phyloP scores from a whole-genome alignment of 1,284 basidiomycete genomes.

The Pyrrhoderma noxium region DNA sequence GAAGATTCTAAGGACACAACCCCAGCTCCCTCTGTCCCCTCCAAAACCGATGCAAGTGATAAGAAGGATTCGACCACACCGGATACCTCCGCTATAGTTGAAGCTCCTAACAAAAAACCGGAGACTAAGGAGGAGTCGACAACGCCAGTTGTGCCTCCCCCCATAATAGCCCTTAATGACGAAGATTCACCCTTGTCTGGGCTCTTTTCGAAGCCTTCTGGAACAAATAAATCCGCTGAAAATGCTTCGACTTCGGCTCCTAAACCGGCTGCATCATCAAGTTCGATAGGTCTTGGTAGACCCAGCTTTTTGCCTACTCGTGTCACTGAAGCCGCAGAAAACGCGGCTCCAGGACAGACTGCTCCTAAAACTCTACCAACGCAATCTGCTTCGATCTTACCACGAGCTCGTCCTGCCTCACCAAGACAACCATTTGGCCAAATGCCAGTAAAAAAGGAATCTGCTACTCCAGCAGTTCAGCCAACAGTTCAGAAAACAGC shows the following conservation, averaged over 20 bases:
- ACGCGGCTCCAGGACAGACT: conserved; percentile 40
- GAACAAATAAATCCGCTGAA: conserved; percentile 29
- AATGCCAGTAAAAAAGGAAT: conserved; percentile 5
- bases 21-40: conserved; percentile 3
- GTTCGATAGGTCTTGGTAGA: conserved; percentile 39
- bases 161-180: conserved; percentile 26
- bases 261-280: conserved; percentile 24
- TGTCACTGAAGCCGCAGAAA: conserved; percentile 53
- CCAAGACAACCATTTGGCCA: conserved; percentile 32
- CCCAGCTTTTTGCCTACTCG: conserved; percentile 51
- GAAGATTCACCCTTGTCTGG: too few relatives aligned
- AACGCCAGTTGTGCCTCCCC: conserved; percentile 4
- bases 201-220: conserved; percentile 56
- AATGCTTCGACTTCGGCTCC: conserved; percentile 27
- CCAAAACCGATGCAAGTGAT: neutral
- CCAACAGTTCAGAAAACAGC: too few relatives aligned
- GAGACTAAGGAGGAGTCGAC: neutral
- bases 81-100: neutral
- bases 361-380: too few relatives aligned
- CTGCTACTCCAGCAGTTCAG: neutral
- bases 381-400: too few relatives aligned
- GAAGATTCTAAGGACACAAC: neutral
- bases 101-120: neutral
- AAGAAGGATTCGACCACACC: neutral
- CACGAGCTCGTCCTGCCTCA: conserved; percentile 28